These are phyloP conservation scores for Plasmodium fragile DNA, from an alignment of 169 alveolate species.

Conservation along the genomic window DNA sequence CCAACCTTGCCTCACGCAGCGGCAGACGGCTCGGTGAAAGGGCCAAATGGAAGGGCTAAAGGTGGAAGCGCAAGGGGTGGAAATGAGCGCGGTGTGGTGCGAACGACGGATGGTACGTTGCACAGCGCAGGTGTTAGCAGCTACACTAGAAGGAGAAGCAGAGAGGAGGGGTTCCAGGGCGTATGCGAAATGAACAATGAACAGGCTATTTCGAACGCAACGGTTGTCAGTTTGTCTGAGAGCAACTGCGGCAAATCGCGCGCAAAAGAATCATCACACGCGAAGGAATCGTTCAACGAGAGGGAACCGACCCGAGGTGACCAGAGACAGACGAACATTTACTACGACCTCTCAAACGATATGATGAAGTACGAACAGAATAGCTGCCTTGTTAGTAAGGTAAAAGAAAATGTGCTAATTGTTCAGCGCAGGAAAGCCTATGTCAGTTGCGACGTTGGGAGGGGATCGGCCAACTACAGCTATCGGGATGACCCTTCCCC, in stretches of 20 bases:
- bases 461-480: neutral
- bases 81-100: neutral
- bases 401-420: constrained; percentile 8
- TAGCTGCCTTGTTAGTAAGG: neutral
- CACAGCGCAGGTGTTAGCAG: neutral
- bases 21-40: neutral
- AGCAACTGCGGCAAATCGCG: neutral
- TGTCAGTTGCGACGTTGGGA: neutral
- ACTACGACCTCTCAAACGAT: neutral
- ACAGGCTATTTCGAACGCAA: neutral
- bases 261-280: neutral
- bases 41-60: neutral
- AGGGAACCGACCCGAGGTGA: neutral
- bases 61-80: neutral
- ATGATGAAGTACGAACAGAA: neutral
- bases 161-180: neutral
- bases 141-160: neutral
- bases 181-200: neutral
- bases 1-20: neutral
- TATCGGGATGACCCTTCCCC: neutral
- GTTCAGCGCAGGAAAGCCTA: neutral
- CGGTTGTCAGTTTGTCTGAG: neutral
- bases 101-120: neutral
- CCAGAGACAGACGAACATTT: neutral
- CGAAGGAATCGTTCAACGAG: neutral